A percentile compares a stretch with the other conserved stretches of the same genome.
Conservation (phyloP, 140 eudicot genomes). For the Anethum foeniculum region DNA sequence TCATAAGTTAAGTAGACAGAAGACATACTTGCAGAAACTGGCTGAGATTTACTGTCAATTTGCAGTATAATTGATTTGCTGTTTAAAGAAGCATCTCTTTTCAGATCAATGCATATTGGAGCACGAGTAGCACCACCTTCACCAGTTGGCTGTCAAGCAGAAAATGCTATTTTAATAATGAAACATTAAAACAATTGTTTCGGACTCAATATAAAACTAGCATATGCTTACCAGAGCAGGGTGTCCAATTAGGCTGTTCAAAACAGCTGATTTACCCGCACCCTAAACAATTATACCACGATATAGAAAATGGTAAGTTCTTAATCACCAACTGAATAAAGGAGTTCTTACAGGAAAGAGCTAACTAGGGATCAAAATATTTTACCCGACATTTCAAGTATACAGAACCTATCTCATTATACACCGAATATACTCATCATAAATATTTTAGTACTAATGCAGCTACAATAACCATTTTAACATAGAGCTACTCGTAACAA, state of each 20-base stretch:
- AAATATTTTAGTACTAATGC: neutral
- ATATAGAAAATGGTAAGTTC: conserved; percentile 6
- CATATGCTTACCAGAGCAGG: conserved; percentile 73
- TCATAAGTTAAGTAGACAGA: conserved; percentile 3
- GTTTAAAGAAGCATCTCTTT: conserved; percentile 77
- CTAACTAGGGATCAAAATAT: neutral
- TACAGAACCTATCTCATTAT: neutral
- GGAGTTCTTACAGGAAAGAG: neutral
- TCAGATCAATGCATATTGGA: conserved; percentile 74
- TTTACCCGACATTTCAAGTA: neutral
- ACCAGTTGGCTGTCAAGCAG: conserved; percentile 81
- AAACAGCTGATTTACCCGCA: conserved; percentile 97
- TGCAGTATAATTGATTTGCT: conserved; percentile 75
- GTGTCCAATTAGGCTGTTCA: conserved; percentile 97
- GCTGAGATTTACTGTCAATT: conserved; percentile 89
- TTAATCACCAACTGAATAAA: neutral
- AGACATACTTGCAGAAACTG: conserved; percentile 93
- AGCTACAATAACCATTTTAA: too few relatives aligned
- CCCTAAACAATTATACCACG: conserved; percentile 50
- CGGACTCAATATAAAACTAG: neutral
- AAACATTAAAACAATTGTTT: neutral
- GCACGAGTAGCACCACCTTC: conserved; percentile 99
- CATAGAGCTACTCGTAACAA: neutral
- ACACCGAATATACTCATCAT: neutral
- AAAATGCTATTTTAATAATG: neutral